Conservation (phyloP, 2,329 filamentous ascomycete species). For the Colletotrichum echinochloae region DNA sequence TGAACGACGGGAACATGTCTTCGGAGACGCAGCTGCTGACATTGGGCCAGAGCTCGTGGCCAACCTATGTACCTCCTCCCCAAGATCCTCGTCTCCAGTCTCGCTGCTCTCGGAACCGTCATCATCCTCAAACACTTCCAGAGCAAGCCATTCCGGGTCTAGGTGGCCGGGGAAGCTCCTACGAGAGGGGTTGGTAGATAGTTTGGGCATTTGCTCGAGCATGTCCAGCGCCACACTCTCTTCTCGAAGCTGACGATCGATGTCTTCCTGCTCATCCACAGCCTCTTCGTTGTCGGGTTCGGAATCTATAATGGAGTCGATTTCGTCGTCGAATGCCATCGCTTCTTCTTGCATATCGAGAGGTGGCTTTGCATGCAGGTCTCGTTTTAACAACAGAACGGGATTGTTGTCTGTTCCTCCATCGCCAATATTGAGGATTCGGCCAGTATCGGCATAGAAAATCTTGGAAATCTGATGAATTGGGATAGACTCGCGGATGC, state of each 20-base stretch:
- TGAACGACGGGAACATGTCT: conserved; percentile 34
- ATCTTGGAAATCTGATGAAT: conserved; percentile 81
- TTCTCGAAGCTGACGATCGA: conserved; percentile 60
- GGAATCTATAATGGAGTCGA: not conserved
- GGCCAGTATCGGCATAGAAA: conserved; percentile 92
- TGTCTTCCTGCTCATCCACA: conserved; percentile 55
- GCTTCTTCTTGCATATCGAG: conserved; percentile 55
- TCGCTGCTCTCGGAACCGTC: conserved; percentile 53
- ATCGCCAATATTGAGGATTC: conserved; percentile 82
- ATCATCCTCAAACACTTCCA: conserved; percentile 83
- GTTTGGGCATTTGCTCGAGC: conserved; percentile 33
- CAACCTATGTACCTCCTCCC: conserved; percentile 44
- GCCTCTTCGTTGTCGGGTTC: conserved; percentile 19
- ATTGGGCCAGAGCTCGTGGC: conserved; percentile 2
- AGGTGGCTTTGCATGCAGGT: conserved; percentile 72
- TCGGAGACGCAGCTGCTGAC: conserved; percentile 11
- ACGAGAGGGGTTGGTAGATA: not conserved
- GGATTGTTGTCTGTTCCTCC: conserved; percentile 75
- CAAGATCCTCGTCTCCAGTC: conserved; percentile 55
- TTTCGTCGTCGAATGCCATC: conserved; percentile 37
- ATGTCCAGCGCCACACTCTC: conserved; percentile 47
- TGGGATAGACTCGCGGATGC: conserved; percentile 66
- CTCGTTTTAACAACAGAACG: conserved; percentile 79
- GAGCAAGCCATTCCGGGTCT: conserved; percentile 90
- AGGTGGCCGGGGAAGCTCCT: conserved; percentile 78